phyloP scores from a whole-genome alignment of 345 rosid species.

The Syzygium jambos region DNA sequence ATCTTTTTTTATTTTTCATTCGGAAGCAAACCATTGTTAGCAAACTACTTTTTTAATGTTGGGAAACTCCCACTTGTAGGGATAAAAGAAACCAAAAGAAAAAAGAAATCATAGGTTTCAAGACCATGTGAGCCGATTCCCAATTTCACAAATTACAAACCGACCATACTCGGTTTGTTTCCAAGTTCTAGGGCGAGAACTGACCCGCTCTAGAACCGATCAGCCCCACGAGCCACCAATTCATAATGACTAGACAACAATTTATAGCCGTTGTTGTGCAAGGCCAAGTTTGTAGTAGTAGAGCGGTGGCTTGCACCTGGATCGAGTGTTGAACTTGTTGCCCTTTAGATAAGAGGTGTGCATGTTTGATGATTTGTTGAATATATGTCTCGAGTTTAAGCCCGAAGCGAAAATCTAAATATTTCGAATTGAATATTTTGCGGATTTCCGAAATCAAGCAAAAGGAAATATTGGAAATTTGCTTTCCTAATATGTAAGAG shows the following conservation, averaged over 20 bases:
- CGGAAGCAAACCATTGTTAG: background rate
- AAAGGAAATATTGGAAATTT: no score
- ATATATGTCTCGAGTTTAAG: no score
- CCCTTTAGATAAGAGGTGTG: background rate
- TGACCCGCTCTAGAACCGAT: no score
- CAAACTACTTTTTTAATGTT: background rate
- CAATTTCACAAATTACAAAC: background rate
- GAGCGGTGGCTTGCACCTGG: background rate
- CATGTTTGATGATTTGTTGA: no score
- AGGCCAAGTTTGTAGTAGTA: background rate
- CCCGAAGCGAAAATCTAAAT: no score
- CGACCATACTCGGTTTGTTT: no score
- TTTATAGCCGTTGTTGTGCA: background rate
- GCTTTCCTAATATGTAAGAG: no score
- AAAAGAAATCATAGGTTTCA: rapidly evolving
- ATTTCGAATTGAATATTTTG: no score
- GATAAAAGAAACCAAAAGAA: background rate
- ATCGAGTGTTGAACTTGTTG: background rate
- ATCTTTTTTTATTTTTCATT: background rate
- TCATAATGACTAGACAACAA: background rate
- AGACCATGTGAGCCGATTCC: background rate
- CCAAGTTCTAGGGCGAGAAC: no score
- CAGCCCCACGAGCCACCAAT: background rate
- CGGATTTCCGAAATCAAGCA: no score
- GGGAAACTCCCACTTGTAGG: rapidly evolving